Evolutionary conservation across 2,329 filamentous ascomycete genomes (phyloP), one percentile per base, ranked within the genome.

Genomic region (Shiraia sp.): DNA sequence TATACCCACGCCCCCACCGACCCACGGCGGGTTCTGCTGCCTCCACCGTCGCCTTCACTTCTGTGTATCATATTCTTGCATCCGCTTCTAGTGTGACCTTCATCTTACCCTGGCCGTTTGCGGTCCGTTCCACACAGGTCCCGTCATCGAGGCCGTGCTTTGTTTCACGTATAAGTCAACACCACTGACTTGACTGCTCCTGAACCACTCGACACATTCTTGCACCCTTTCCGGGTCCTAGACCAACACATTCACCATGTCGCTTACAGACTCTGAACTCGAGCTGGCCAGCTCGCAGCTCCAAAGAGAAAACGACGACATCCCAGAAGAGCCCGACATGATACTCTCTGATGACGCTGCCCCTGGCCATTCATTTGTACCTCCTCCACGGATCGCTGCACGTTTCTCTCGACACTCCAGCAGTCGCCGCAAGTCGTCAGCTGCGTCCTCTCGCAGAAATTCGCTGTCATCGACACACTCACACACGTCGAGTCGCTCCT

Each of bases 401-500:
- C 86, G 87, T 51, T 89, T 92, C 74, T 88, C 88, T 70, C 80
- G 74, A 51, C 63, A 83, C 47, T 80, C 79, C 4, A 82, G 82
- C 53, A 79, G 77, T 49, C 83, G 86, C 54, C 83, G 85, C 57
- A 88, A 86, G 66, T 85, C 85, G 42, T 90, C 87, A 16, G 86
- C 87, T 10, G 82, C 87, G 16, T 90, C 87, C 2, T 90, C 87
- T 22, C 85, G 87, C 52, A 83, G 87, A 48, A 90, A 90, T 70
- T 90, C 87, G 42, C 80, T 90, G 22, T 90, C 87, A 3, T 91
- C 87, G 1, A 82, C 78, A 16, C 86, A 88, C 45, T 88, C 86
- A 12, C 82, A 83, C 49, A 83, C 81, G 37, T 88, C 86, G 2
- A 81, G 80, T 52, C 79, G 79, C 47, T 81, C 72, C 47, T 66